phyloP scores from a whole-genome alignment of 805 yeast species.

The Saccharomycopsis sp. region DNA sequence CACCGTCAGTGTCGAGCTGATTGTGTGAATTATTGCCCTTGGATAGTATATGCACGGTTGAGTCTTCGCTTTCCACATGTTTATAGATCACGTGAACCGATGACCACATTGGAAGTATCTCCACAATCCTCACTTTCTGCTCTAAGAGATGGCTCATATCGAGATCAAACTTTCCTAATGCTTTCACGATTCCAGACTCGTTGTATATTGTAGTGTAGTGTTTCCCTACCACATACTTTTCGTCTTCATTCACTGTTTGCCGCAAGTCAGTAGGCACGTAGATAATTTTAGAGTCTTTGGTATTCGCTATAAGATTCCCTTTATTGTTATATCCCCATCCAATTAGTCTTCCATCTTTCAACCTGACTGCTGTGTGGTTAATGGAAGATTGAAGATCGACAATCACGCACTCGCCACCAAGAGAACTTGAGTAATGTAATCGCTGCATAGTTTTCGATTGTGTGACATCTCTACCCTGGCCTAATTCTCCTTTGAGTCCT shows the following conservation, averaged over 20 bases:
- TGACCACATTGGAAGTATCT: conserved; percentile 67
- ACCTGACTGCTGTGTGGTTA: conserved; percentile 37
- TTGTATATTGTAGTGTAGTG: neutral
- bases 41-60: conserved; percentile 33
- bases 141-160: neutral
- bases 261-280: conserved; percentile 9
- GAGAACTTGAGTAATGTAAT: conserved; percentile 18
- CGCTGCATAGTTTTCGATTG: conserved; percentile 6
- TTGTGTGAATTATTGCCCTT: conserved; percentile 75
- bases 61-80: conserved; percentile 12
- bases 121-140: conserved; percentile 13
- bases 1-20: conserved; percentile 40
- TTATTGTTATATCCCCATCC: conserved; percentile 69
- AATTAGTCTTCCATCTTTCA: conserved; percentile 38
- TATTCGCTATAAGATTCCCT: conserved; percentile 38
- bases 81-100: conserved; percentile 48
- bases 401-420: conserved; percentile 9
- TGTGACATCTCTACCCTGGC: conserved; percentile 34
- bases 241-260: neutral
- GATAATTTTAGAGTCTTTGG: conserved; percentile 22
- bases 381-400: conserved; percentile 34
- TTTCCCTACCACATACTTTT: neutral
- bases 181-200: neutral
- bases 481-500: conserved; percentile 74
- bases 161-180: neutral